Base-by-base conservation (phyloP, 805 yeast genomes). In the Isabelozyma heimii region DNA sequence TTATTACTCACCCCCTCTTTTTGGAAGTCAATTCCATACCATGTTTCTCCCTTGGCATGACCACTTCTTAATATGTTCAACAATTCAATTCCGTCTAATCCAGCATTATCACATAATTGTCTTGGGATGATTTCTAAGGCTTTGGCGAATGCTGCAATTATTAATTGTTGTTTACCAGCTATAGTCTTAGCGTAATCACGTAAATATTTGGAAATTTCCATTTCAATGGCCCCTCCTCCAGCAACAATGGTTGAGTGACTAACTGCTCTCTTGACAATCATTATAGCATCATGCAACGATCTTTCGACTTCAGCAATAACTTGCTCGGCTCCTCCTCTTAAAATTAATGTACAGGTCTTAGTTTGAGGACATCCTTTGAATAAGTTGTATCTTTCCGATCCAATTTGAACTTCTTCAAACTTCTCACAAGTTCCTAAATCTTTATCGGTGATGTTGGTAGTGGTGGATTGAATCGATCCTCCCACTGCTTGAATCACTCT, bases 191-290 rank as follows among this genome's bases (percentile, higher is more conserved):
- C 84, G 62, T 85, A 81, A 59, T 90, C 97, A 62, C 99, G 82
- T 58, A 94, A 77, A 66, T 87, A 83, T 66, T 83, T 89, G 37
- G 97, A 91, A 39, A 94, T 63, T 65, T 94, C 98, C 99, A 94
- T 94, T 71, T 94, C 99, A 54, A 91, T 87, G 35, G 99, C 99
- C 54, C 99, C 99, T 55, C 99, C 99, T 53, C 99, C 99, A 12
- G 97, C 98, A 49, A 94, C 99, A 56, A 94, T 84, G 27, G 82
- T 74, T 62, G 84, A 87, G 65, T 91, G 91, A 62, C 88, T 85
- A 40, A 94, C 83, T 1, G 98, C 95, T 60, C 99, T 81, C 72
- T 91, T 92, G 42, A 92, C 98, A 66, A 94, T 91, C 99, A 92
- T 92, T 45, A 94, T 90, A 45, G 99, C 99, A 72, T 94, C 99